A percentile compares a stretch with the other conserved stretches of the same genome.
These are phyloP conservation scores for Digitaria exilis DNA, from an alignment of 202 grass and related monocot species.

Conservation along the genomic window DNA sequence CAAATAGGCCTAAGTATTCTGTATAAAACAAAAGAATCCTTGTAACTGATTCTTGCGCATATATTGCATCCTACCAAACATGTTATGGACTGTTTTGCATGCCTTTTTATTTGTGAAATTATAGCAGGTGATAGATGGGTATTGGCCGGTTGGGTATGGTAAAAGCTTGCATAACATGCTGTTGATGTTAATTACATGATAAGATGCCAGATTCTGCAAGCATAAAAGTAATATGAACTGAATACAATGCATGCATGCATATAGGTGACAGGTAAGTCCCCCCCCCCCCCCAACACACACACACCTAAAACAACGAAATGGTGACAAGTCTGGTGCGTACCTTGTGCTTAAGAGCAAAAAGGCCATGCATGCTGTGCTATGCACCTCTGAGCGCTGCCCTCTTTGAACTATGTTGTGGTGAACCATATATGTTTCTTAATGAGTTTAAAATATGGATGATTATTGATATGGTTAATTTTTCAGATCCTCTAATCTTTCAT, in stretches of 20 bases:
- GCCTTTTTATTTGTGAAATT: background rate
- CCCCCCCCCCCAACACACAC: too few relatives aligned
- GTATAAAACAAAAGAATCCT: too few relatives aligned
- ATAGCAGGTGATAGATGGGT: background rate
- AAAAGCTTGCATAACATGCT: background rate
- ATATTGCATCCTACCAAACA: background rate
- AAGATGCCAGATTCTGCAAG: background rate
- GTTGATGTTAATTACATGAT: too few relatives aligned
- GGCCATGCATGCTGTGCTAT: background rate
- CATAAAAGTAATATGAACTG: background rate
- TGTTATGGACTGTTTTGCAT: background rate
- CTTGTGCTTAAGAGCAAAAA: background rate
- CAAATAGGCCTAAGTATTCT: too few relatives aligned
- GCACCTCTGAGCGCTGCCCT: background rate
- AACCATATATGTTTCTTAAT: background rate
- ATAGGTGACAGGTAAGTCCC: background rate
- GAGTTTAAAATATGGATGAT: background rate
- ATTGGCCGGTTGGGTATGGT: background rate
- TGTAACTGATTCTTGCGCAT: background rate
- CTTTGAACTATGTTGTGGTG: background rate
- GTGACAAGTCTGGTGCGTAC: background rate
- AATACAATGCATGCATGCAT: background rate
- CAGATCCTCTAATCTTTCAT: background rate
- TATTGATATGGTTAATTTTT: background rate
- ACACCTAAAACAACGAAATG: too few relatives aligned